These are phyloP conservation scores for Remersonia thermophila DNA, from an alignment of 2,329 filamentous ascomycete genomes.

Conservation along the genomic window DNA sequence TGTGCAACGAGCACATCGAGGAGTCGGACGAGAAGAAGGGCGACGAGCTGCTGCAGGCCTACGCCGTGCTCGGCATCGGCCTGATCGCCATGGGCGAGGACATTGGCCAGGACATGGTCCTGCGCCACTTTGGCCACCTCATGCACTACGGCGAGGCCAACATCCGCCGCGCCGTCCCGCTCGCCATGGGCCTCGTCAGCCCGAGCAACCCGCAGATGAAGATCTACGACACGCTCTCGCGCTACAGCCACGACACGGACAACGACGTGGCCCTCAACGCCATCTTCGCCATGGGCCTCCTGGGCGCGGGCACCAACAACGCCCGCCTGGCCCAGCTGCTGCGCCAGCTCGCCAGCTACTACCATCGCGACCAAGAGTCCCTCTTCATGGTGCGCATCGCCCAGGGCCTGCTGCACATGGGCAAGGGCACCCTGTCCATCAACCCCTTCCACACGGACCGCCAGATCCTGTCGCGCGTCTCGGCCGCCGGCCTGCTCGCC, in stretches of 20 bases:
- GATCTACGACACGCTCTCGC: constrained; percentile 93
- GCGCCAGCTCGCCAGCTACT: constrained; percentile 91
- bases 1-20: constrained; percentile 95
- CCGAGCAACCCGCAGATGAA: constrained; percentile 99
- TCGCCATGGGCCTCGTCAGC: constrained; percentile 93
- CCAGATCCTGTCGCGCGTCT: constrained; percentile 84
- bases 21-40: constrained; percentile 91
- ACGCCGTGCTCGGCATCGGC: constrained; percentile 87
- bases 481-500: constrained; percentile 76
- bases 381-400: constrained; percentile 99
- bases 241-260: constrained; percentile 98
- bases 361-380: constrained; percentile 90
- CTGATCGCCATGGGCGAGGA: constrained; percentile 98
- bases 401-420: constrained; percentile 95
- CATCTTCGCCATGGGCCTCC: constrained; percentile 97
- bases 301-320: constrained; percentile 96
- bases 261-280: constrained; percentile 96
- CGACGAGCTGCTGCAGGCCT: constrained; percentile 88
- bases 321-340: constrained; percentile 89
- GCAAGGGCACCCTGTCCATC: constrained; percentile 90
- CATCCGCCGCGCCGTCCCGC: constrained; percentile 87
- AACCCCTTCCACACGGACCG: constrained; percentile 99
- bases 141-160: constrained; percentile 99
- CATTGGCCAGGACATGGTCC: constrained; percentile 95
- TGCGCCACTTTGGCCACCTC: constrained; percentile 91